Evolutionary conservation across 345 rosid species (phyloP).

Genomic region (Salix caprea): DNA sequence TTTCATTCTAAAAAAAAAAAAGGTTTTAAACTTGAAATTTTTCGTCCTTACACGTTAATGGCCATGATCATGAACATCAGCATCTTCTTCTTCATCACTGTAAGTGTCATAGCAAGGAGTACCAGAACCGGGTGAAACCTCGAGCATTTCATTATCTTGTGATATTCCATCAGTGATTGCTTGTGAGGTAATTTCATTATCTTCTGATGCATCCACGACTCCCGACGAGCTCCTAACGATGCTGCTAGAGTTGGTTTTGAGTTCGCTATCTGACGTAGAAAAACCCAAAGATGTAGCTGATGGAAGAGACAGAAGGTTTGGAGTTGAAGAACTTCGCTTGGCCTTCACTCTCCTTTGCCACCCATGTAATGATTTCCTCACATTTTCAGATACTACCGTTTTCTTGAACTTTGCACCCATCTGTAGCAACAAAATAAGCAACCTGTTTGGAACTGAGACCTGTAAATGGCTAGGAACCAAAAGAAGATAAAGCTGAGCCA

Average conservation of each 20-base stretch:
- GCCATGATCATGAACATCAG: no score
- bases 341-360: slow-evolving; percentile 50
- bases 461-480: neutral
- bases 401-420: slow-evolving; percentile 57
- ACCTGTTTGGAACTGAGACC: neutral
- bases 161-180: slow-evolving; percentile 1
- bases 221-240: slow-evolving; percentile 12
- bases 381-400: slow-evolving; percentile 44
- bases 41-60: no score
- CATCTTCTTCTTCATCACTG: slow-evolving; percentile 9
- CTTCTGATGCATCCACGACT: neutral
- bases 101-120: neutral
- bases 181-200: neutral
- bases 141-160: neutral
- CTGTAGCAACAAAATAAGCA: slow-evolving; percentile 23
- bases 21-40: no score
- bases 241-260: neutral
- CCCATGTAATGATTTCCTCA: slow-evolving; percentile 41
- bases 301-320: slow-evolving; percentile 2
- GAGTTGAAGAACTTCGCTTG: slow-evolving; percentile 23
- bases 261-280: slow-evolving; percentile 1
- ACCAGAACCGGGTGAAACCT: slow-evolving; percentile 4
- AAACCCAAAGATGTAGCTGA: slow-evolving; percentile 26
- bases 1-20: no score
- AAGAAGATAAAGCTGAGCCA: neutral